These are phyloP conservation scores for Nyssa sinensis DNA, from an alignment of 148 eudicot genomes.

Conservation along the genomic window DNA sequence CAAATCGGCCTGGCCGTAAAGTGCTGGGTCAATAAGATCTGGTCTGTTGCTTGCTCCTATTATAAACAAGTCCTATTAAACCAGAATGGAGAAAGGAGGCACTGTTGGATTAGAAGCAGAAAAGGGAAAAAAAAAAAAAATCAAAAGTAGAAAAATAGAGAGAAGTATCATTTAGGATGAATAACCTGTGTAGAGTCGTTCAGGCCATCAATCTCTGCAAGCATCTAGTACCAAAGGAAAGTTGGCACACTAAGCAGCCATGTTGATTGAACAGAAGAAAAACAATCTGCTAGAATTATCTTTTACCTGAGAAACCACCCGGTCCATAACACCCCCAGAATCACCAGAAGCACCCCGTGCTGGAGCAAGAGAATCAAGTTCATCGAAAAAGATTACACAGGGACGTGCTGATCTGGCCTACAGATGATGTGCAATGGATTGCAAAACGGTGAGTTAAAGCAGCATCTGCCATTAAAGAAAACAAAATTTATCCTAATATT, in stretches of 20 bases:
- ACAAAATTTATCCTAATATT: neutral
- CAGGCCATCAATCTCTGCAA: slow-evolving; percentile 97
- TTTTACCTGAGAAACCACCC: slow-evolving; percentile 97
- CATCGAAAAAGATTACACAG: slow-evolving; percentile 97
- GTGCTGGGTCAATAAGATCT: slow-evolving; percentile 96
- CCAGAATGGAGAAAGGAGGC: slow-evolving; percentile 8
- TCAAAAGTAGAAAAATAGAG: neutral
- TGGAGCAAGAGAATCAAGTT: slow-evolving; percentile 98
- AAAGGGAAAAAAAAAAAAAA: neutral
- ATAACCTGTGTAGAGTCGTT: slow-evolving; percentile 84
- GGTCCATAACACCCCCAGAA: slow-evolving; percentile 99
- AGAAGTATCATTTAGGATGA: neutral
- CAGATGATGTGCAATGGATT: slow-evolving; percentile 17
- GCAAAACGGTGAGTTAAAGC: neutral
- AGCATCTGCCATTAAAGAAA: neutral
- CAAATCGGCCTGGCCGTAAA: slow-evolving; percentile 98
- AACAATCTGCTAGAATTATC: neutral
- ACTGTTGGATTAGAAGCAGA: slow-evolving; percentile 2
- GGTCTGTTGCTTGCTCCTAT: slow-evolving; percentile 99
- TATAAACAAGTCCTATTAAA: slow-evolving; percentile 80
- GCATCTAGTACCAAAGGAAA: slow-evolving; percentile 62
- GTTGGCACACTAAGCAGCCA: slow-evolving; percentile 1
- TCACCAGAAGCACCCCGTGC: slow-evolving; percentile 99
- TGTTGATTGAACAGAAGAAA: neutral
- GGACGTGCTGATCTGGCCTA: slow-evolving; percentile 98